Conservation (phyloP, 768 basidiomycete species). For the Agrocybe pediades region DNA sequence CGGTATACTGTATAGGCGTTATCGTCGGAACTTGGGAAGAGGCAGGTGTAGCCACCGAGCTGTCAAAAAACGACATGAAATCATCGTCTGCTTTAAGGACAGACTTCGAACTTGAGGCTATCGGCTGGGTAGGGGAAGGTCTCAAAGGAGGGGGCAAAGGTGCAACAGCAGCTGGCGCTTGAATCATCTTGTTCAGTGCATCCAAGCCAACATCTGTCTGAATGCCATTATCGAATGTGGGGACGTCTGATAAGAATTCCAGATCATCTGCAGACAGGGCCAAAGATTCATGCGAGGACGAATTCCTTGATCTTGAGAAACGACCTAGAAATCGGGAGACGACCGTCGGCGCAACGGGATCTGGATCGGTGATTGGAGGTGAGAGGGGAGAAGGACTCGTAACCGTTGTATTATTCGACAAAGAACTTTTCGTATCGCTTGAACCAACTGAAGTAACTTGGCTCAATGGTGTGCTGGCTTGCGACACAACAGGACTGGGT, state of each 20-base stretch:
- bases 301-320: slow-evolving; percentile 53
- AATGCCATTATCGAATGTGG: slow-evolving; percentile 54
- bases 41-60: slow-evolving; percentile 3
- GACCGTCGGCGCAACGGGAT: slow-evolving; percentile 53
- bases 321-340: slow-evolving; percentile 84
- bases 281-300: slow-evolving; percentile 50
- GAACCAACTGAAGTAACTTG: slow-evolving; percentile 12
- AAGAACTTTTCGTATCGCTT: slow-evolving; percentile 5
- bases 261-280: slow-evolving; percentile 81
- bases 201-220: slow-evolving; percentile 34
- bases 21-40: too few species aligned
- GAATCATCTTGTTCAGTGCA: slow-evolving; percentile 42
- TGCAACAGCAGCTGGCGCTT: slow-evolving; percentile 42
- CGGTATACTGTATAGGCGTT: too few species aligned
- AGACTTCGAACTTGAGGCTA: slow-evolving; percentile 26
- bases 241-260: slow-evolving; percentile 75
- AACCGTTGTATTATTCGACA: not conserved
- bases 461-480: slow-evolving; percentile 10
- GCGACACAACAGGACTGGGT: not conserved
- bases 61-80: slow-evolving; percentile 31
- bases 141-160: slow-evolving; percentile 49
- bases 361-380: slow-evolving; percentile 20
- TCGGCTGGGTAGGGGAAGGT: slow-evolving; percentile 41
- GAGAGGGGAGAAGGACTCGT: slow-evolving; percentile 1
- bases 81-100: slow-evolving; percentile 14